Base-by-base conservation (phyloP, 805 yeast genomes). In the Myxozyma neglecta region DNA sequence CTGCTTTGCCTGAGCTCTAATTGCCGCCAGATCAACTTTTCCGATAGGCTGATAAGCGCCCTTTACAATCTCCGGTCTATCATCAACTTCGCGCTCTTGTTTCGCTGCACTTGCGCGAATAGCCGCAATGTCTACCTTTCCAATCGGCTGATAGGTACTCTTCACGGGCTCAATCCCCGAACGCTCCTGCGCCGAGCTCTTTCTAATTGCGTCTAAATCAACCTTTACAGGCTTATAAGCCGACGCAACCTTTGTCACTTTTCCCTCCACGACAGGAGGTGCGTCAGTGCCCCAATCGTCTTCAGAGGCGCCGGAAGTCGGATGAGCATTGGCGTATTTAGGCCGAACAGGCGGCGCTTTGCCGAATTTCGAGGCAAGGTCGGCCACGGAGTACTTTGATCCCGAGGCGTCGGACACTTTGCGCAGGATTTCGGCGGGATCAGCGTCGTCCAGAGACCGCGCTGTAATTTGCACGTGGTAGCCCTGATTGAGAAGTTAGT, bases 381-480 rank as follows among this genome's bases (percentile, higher is more conserved):
- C 54, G 8, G 59, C 53, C 58, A 84, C 83, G 4, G 94, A 86
- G 77, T 94, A 94, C 72, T 96, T 86, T 16, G 99, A 97, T 70
- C 99, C 99, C 1, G 98, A 89, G 39, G 98, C 97, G 68, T 90
- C 88, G 66, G 89, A 85, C 53, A 94, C 85, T 66, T 90, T 86
- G 48, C 84, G 80, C 68, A 90, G 74, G 60, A 94, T 82, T 62
- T 88, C 96, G 32, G 81, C 81, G 48, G 88, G 88, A 69, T 90
- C 89, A 73, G 96, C 81, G 74, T 94, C 99, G 71, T 91, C 97
- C 47, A 83, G 79, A 72, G 90, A 96, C 76, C 98, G 85, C n/a
- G 98, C 98, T 53, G 97, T 91, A 67, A 94, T 86, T 76, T 94
- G 97, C 57, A 94, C 92, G 73, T 94, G 99, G 76, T 93, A 94